These are phyloP conservation scores for Ophiocordyceps sinensis DNA, from an alignment of 2,329 filamentous ascomycete species.

Conservation along the genomic window DNA sequence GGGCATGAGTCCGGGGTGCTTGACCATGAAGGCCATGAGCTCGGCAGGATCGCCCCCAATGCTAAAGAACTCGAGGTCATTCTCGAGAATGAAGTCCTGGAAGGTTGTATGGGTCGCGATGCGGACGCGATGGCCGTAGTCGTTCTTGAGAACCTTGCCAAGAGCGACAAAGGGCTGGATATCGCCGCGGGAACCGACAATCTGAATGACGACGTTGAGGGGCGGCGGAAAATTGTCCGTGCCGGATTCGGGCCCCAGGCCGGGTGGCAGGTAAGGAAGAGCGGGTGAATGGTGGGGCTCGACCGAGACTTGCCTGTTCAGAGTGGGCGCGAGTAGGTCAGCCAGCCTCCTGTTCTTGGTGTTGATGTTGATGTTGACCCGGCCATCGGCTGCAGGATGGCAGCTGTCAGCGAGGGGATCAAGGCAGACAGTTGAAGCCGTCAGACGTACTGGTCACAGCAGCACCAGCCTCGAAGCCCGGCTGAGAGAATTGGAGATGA, in stretches of 20 bases:
- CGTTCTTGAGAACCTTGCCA: constrained; percentile 47
- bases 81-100: constrained; percentile 51
- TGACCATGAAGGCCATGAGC: constrained; percentile 84
- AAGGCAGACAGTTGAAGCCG: background rate
- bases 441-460: constrained; percentile 33
- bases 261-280: constrained; percentile 59
- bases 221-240: constrained; percentile 42
- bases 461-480: constrained; percentile 48
- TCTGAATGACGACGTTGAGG: constrained; percentile 60
- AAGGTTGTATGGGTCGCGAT: constrained; percentile 61
- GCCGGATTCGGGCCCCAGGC: constrained; percentile 47
- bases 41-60: constrained; percentile 65
- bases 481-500: constrained; percentile 43
- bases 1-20: constrained; percentile 75
- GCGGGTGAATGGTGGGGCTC: constrained; percentile 37
- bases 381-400: constrained; percentile 48
- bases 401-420: background rate
- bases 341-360: constrained; percentile 53
- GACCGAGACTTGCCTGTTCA: constrained; percentile 40
- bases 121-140: constrained; percentile 56
- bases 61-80: constrained; percentile 60
- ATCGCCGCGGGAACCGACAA: constrained; percentile 60
- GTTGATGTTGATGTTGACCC: constrained; percentile 68
- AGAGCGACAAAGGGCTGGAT: constrained; percentile 64
- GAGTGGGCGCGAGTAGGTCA: constrained; percentile 49